phyloP scores from a whole-genome alignment of 192 early-diverging fungal genomes.

The Coemansia sp. region DNA sequence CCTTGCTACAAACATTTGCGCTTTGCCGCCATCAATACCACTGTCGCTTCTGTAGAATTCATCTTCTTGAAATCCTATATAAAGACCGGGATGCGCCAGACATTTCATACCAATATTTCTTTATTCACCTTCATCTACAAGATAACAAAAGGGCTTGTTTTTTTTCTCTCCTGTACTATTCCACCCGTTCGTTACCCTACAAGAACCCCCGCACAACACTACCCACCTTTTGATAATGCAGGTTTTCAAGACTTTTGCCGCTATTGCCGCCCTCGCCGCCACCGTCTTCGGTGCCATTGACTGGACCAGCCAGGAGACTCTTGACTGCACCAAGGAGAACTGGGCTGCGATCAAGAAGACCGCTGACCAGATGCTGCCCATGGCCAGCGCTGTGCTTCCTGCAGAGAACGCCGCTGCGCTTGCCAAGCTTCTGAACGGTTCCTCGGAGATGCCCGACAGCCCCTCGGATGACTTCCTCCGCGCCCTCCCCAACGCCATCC shows the following conservation, averaged over 20 bases:
- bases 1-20: too few species aligned
- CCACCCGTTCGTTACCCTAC: not conserved
- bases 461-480: slow-evolving; percentile 42
- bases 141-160: slow-evolving; percentile 2
- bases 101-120: not conserved
- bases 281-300: slow-evolving; percentile 49
- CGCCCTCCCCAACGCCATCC: slow-evolving; percentile 34
- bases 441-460: slow-evolving; percentile 30
- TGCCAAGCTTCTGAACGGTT: slow-evolving; percentile 23
- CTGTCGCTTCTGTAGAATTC: too few species aligned
- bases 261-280: slow-evolving; percentile 49
- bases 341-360: slow-evolving; percentile 43
- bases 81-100: not conserved
- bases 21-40: too few species aligned
- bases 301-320: slow-evolving; percentile 40
- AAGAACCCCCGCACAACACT: too few species aligned
- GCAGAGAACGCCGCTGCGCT: slow-evolving; percentile 28
- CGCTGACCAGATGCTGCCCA: slow-evolving; percentile 36
- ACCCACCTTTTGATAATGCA: slow-evolving; percentile 45
- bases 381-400: slow-evolving; percentile 24
- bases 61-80: too few species aligned
- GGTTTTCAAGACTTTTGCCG: slow-evolving; percentile 57
- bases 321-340: slow-evolving; percentile 49
- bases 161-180: not conserved
- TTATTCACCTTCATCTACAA: not conserved